A percentile compares a stretch with the other conserved stretches of the same genome.
Conservation (phyloP, 306 rosid genomes). For the Dryas drummondii region DNA sequence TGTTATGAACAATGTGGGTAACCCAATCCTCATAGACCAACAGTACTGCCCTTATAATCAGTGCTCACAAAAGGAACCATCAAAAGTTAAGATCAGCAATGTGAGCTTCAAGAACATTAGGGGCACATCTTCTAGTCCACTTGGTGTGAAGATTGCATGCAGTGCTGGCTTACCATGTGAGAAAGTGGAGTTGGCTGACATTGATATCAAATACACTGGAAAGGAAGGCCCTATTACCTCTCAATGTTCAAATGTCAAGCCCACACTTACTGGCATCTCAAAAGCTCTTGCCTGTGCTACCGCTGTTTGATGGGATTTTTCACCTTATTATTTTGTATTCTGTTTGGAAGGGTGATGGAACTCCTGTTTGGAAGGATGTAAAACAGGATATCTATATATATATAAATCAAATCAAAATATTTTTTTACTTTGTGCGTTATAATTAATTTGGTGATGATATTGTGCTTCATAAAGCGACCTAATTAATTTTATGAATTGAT, state of each 20-base stretch:
- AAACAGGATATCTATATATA: too few species aligned
- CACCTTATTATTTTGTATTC: too few species aligned
- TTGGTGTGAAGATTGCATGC: constrained; percentile 34
- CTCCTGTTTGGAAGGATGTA: too few species aligned
- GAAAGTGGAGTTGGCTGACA: constrained; percentile 26
- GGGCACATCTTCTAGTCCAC: constrained; percentile 33
- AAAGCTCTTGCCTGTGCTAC: constrained; percentile 12
- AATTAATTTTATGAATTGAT: too few species aligned
- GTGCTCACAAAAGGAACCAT: constrained; percentile 19
- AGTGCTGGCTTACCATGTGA: constrained; percentile 19
- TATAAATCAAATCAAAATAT: too few species aligned
- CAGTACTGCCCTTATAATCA: neutral
- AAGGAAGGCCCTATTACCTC: constrained; percentile 16
- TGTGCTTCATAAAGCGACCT: too few species aligned
- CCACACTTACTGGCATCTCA: neutral
- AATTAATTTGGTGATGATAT: too few species aligned
- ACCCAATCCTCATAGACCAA: constrained; percentile 27
- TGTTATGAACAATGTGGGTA: neutral
- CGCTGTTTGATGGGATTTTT: too few species aligned
- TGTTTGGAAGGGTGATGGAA: too few species aligned
- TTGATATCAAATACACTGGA: constrained; percentile 10
- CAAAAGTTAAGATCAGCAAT: constrained; percentile 40
- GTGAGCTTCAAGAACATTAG: constrained; percentile 37
- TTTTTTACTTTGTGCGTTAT: too few species aligned
- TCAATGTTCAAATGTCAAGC: constrained; percentile 39